Evolutionary conservation across 371 early-diverging fungal genomes (phyloP).

Genomic region (Dichotomocladium elegans): DNA sequence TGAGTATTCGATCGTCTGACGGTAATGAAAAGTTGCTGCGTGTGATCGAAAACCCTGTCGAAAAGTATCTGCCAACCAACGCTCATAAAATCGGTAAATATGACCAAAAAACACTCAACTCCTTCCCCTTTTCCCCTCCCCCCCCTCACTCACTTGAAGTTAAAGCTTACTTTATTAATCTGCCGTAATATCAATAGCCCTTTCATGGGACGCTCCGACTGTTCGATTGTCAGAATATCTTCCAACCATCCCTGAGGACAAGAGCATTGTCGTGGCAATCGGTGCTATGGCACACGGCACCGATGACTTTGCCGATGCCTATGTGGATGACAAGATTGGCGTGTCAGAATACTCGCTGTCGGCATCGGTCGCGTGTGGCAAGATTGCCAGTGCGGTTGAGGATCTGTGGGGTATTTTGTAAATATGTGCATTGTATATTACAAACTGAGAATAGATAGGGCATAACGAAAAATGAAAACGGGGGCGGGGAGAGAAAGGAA

Average conservation of each 20-base stretch:
- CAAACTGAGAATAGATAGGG: too few relatives aligned
- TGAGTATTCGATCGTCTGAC: conserved; percentile 89
- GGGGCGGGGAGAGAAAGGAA: background rate
- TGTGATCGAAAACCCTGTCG: conserved; percentile 95
- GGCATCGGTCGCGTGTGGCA: conserved; percentile 93
- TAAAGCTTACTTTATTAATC: background rate
- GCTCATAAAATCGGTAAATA: conserved; percentile 77
- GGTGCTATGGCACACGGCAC: conserved; percentile 97
- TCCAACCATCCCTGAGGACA: conserved; percentile 72
- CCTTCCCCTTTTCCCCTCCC: too few relatives aligned
- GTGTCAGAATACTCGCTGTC: conserved; percentile 93
- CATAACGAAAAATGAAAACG: too few relatives aligned
- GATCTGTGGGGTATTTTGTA: conserved; percentile 85
- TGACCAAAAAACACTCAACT: background rate
- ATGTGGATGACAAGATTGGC: conserved; percentile 94
- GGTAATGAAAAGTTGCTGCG: conserved; percentile 91
- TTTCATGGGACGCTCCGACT: conserved; percentile 91
- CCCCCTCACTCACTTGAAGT: too few relatives aligned
- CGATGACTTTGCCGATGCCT: conserved; percentile 92
- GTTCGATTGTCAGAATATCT: conserved; percentile 81
- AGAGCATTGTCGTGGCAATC: conserved; percentile 85
- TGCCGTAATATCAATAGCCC: conserved; percentile 41
- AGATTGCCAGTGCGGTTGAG: conserved; percentile 83
- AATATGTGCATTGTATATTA: too few relatives aligned
- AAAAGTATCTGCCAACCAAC: conserved; percentile 91